A percentile compares a stretch with the other conserved stretches of the same genome.
Conservation (phyloP, 2,329 filamentous ascomycete species). For the Metarhizium humberi region DNA sequence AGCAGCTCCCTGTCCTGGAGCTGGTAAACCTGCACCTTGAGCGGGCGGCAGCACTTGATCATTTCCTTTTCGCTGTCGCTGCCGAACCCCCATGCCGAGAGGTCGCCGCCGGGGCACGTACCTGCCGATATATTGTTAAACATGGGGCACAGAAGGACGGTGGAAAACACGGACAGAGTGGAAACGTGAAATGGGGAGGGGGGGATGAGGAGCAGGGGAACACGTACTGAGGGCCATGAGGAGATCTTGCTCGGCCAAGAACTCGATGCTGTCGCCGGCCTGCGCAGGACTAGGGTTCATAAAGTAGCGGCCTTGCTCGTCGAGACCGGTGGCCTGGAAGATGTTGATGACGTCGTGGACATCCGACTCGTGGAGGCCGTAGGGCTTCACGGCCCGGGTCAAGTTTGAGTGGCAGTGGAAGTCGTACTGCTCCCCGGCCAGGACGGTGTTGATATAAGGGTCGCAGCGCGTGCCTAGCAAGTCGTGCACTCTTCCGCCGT, state of each 20-base stretch:
- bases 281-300: conserved; percentile 56
- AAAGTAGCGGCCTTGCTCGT: conserved; percentile 64
- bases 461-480: conserved; percentile 76
- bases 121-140: conserved; percentile 20
- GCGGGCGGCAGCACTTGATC: conserved; percentile 60
- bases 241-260: conserved; percentile 71
- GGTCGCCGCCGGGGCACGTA: conserved; percentile 72
- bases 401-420: conserved; percentile 82
- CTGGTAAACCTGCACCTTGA: conserved; percentile 65
- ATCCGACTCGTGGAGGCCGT: conserved; percentile 60
- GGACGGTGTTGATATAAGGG: conserved; percentile 70
- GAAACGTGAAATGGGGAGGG: background rate
- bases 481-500: conserved; percentile 65
- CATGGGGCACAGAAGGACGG: background rate
- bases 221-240: conserved; percentile 47
- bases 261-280: conserved; percentile 56
- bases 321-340: conserved; percentile 75
- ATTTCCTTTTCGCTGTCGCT: conserved; percentile 58
- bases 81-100: conserved; percentile 75
- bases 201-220: background rate
- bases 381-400: conserved; percentile 59
- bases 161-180: too few species aligned
- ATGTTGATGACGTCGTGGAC: conserved; percentile 82
- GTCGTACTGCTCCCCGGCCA: conserved; percentile 63
- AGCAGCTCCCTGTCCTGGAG: conserved; percentile 46